These are phyloP conservation scores for Neoarthrinium moseri DNA, from an alignment of 2,329 filamentous ascomycete genomes.

Conservation along the genomic window DNA sequence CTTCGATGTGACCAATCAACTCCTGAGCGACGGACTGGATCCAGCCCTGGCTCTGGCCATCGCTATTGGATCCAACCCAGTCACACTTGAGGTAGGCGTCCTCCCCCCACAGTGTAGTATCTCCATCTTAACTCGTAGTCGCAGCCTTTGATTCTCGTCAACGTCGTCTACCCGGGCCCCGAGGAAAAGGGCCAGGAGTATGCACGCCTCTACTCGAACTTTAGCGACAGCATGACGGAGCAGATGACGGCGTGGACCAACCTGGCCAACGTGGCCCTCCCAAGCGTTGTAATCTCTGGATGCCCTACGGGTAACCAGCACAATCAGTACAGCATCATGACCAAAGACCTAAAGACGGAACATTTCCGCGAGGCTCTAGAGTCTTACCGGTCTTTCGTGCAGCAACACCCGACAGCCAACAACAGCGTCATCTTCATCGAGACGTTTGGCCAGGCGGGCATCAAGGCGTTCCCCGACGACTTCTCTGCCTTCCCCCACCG, in stretches of 20 bases:
- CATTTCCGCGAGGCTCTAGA: background rate
- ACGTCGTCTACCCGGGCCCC: background rate
- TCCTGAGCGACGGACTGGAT: background rate
- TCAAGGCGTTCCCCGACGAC: background rate
- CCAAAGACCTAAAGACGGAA: too few species aligned
- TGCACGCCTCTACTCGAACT: too few species aligned
- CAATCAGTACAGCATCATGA: too few species aligned
- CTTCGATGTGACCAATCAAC: background rate
- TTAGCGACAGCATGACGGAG: too few species aligned
- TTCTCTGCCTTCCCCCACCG: constrained; percentile 1
- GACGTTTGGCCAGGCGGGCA: background rate
- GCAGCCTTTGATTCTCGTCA: background rate
- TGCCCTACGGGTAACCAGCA: too few species aligned
- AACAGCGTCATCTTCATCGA: background rate
- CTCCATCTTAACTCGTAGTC: background rate
- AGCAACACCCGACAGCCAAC: background rate
- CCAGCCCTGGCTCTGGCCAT: background rate
- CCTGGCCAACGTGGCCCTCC: too few species aligned
- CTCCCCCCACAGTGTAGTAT: background rate
- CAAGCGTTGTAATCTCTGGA: too few species aligned
- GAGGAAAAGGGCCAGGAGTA: background rate
- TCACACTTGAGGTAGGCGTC: background rate
- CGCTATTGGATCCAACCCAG: background rate
- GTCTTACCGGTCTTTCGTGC: background rate
- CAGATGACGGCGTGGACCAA: too few species aligned